Evolutionary conservation across 2,329 filamentous ascomycete genomes (phyloP).

Genomic region (Graphilbum sp.): DNA sequence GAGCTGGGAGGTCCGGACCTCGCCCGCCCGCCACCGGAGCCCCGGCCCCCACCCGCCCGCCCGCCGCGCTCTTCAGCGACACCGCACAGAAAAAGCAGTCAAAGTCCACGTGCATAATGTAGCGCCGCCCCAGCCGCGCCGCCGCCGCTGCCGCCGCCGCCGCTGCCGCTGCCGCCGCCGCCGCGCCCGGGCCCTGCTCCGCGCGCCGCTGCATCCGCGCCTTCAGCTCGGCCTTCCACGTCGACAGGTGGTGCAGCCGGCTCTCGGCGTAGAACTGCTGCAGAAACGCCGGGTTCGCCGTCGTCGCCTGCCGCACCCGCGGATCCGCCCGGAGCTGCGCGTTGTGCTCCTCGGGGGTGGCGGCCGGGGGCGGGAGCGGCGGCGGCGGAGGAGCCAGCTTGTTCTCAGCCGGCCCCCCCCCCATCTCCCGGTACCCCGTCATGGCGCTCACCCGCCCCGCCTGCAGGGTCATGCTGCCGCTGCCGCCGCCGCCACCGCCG

Average conservation of each 20-base stretch:
- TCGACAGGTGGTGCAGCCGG: conserved; percentile 82
- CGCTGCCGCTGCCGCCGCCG: background rate
- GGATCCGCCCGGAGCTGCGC: conserved; percentile 70
- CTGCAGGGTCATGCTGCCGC: conserved; percentile 52
- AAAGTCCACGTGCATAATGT: conserved; percentile 92
- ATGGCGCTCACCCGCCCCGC: conserved; percentile 47
- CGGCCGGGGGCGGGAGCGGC: conserved; percentile 6
- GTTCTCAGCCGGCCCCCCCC: conserved; percentile 3
- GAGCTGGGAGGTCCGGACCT: no score
- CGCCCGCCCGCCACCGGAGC: no score
- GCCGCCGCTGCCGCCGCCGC: background rate
- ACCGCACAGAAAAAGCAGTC: conserved; percentile 97
- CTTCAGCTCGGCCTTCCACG: conserved; percentile 93
- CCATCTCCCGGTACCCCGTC: conserved; percentile 49
- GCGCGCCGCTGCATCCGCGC: conserved; percentile 70
- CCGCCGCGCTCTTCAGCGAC: conserved; percentile 56
- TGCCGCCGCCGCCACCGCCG: conserved; percentile 56
- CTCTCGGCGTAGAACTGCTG: conserved; percentile 94
- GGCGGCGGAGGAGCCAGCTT: no score
- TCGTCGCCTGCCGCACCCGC: conserved; percentile 71
- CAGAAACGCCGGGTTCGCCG: conserved; percentile 82
- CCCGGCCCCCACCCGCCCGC: no score
- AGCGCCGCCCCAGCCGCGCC: conserved; percentile 48
- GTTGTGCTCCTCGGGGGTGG: conserved; percentile 91
- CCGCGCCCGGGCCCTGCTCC: conserved; percentile 41